Evolutionary conservation across 257 asterid species (phyloP).

Genomic region (Henckelia pumila): DNA sequence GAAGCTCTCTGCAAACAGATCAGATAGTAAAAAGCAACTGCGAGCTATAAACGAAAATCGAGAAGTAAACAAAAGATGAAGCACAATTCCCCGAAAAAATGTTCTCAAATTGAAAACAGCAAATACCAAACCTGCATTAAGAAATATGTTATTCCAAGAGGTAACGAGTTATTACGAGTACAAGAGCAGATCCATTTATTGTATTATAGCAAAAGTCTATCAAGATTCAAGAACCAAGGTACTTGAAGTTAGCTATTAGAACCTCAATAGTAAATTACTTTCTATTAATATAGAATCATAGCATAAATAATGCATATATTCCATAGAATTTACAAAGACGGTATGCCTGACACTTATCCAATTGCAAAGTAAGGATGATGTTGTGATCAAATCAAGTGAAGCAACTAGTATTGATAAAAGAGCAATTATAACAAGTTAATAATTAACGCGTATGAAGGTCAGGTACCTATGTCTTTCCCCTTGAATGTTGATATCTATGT

Average conservation of each 20-base stretch:
- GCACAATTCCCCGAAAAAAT: background rate
- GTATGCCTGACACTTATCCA: background rate
- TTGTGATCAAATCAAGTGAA: background rate
- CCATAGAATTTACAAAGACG: background rate
- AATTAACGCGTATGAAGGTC: slow-evolving; percentile 21
- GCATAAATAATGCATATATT: background rate
- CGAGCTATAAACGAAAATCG: background rate
- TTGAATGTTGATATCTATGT: slow-evolving; percentile 74
- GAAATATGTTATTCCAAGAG: background rate
- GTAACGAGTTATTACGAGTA: background rate
- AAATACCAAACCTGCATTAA: background rate
- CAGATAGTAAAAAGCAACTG: background rate
- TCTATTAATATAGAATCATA: background rate
- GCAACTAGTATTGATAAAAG: background rate
- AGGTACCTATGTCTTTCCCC: slow-evolving; percentile 86
- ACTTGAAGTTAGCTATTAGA: background rate
- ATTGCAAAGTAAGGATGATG: background rate
- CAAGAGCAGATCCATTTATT: background rate
- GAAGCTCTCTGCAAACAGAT: slow-evolving; percentile 14
- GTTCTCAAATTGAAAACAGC: background rate
- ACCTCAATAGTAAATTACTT: background rate
- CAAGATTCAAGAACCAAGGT: background rate
- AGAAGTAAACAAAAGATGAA: slow-evolving; percentile 1
- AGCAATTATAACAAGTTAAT: slow-evolving; percentile 11
- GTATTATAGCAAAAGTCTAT: background rate